Conservation (phyloP, 164 flowering plant genomes). For the Echeveria elegans region DNA sequence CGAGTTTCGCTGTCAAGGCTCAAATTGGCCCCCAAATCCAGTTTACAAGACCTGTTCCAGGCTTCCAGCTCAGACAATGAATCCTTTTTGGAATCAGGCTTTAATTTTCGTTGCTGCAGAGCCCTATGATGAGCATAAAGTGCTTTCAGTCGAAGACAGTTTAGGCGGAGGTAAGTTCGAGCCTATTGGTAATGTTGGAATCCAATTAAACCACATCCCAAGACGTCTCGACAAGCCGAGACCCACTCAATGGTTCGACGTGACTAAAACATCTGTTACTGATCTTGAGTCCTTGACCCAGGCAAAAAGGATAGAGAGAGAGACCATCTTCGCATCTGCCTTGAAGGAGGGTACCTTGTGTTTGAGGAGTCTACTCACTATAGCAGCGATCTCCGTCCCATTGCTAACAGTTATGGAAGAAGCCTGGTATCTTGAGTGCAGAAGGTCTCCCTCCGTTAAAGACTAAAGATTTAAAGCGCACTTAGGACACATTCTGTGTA, state of each 20-base stretch:
- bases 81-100: constrained; percentile 51
- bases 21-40: constrained; percentile 38
- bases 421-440: constrained; percentile 45
- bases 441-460: constrained; percentile 54
- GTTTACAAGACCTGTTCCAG: constrained; percentile 35
- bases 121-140: constrained; percentile 54
- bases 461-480: constrained; percentile 37
- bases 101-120: constrained; percentile 65
- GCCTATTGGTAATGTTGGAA: constrained; percentile 27
- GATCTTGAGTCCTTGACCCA: constrained; percentile 34
- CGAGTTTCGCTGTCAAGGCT: constrained; percentile 40
- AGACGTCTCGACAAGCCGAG: constrained; percentile 38
- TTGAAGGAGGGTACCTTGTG: constrained; percentile 74
- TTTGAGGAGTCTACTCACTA: constrained; percentile 57
- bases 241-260: constrained; percentile 35
- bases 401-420: constrained; percentile 56
- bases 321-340: constrained; percentile 40
- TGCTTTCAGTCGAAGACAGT: constrained; percentile 41
- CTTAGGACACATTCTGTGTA: constrained; percentile 56
- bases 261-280: constrained; percentile 27
- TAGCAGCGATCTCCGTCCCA: constrained; percentile 62
- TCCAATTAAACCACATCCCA: constrained; percentile 30
- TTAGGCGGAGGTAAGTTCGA: constrained; percentile 40
- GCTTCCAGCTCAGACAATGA: constrained; percentile 25
- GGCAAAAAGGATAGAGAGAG: constrained; percentile 34